These are phyloP conservation scores for Scleroderma citrinum DNA, from an alignment of 768 basidiomycete species.

Conservation along the genomic window DNA sequence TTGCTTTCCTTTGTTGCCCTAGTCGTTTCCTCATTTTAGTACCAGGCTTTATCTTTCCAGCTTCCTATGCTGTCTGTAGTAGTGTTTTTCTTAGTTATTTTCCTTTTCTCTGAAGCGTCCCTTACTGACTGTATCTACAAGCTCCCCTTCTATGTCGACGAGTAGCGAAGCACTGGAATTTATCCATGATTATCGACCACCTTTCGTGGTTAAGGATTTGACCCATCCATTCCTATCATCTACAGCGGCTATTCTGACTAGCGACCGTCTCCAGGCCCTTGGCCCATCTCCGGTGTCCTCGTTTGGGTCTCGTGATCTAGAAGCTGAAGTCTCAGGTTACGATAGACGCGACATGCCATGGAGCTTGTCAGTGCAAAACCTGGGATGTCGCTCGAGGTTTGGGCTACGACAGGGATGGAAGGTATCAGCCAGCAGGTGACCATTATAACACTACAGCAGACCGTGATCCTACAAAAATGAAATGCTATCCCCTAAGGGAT, in stretches of 20 bases:
- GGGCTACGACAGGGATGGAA: constrained; percentile 11
- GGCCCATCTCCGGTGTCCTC: too few species aligned
- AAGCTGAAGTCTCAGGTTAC: constrained; percentile 11
- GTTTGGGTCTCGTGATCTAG: not conserved
- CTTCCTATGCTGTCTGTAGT: not conserved
- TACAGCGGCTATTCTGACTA: not conserved
- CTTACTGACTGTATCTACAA: constrained; percentile 25
- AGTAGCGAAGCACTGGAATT: constrained; percentile 8
- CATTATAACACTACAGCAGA: not conserved
- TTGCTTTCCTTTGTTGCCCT: constrained; percentile 17
- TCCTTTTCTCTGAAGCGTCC: constrained; percentile 4
- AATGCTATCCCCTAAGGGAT: too few species aligned
- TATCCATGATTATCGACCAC: constrained; percentile 2
- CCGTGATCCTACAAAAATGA: not conserved
- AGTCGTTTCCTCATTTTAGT: constrained; percentile 8
- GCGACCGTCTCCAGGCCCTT: not conserved
- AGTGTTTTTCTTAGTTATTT: constrained; percentile 13
- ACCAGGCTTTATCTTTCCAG: constrained; percentile 2
- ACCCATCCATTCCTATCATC: too few species aligned
- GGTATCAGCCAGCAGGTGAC: constrained; percentile 4
- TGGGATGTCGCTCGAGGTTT: constrained; percentile 15
- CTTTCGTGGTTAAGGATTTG: too few species aligned
- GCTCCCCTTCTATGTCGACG: constrained; percentile 9
- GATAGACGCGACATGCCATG: constrained; percentile 23
- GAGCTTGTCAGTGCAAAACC: constrained; percentile 19